These are phyloP conservation scores for Eucalyptus cloeziana DNA, from an alignment of 345 rosid genomes.

Conservation along the genomic window DNA sequence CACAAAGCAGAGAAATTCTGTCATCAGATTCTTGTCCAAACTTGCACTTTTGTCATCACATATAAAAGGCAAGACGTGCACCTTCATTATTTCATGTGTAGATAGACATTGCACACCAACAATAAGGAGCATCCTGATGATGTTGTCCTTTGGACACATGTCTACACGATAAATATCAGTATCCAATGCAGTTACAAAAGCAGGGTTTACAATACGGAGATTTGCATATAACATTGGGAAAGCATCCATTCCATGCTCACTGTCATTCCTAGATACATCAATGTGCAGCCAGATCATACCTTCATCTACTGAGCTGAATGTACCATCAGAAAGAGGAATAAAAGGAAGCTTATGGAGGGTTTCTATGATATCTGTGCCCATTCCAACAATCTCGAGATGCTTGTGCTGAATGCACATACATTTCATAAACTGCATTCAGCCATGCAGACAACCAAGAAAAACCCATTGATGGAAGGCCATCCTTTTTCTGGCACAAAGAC, in stretches of 20 bases:
- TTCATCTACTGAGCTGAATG: conserved; percentile 51
- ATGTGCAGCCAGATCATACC: conserved; percentile 80
- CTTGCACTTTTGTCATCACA: conserved; percentile 12
- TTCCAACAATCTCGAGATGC: conserved; percentile 7
- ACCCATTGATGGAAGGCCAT: conserved; percentile 53
- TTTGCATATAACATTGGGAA: conserved; percentile 65
- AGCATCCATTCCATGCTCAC: conserved; percentile 35
- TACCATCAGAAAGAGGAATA: conserved; percentile 77
- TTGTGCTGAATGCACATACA: conserved; percentile 30
- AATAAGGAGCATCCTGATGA: conserved; percentile 44
- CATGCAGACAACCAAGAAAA: conserved; percentile 65
- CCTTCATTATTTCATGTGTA: conserved; percentile 75
- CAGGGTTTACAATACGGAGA: conserved; percentile 58
- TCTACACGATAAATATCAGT: conserved; percentile 11
- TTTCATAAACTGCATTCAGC: conserved; percentile 37
- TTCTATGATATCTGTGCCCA: conserved; percentile 20
- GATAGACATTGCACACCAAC: conserved; percentile 72
- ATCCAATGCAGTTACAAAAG: conserved; percentile 37
- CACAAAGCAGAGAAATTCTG: conserved; percentile 72
- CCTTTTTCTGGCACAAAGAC: conserved; percentile 35
- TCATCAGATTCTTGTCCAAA: conserved; percentile 29
- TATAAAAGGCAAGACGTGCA: conserved; percentile 64
- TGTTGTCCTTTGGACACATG: conserved; percentile 18
- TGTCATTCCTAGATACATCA: conserved; percentile 32
- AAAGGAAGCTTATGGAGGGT: conserved; percentile 50